Evolutionary conservation across 345 rosid genomes (phyloP).

Genomic region (Corymbia maculata): DNA sequence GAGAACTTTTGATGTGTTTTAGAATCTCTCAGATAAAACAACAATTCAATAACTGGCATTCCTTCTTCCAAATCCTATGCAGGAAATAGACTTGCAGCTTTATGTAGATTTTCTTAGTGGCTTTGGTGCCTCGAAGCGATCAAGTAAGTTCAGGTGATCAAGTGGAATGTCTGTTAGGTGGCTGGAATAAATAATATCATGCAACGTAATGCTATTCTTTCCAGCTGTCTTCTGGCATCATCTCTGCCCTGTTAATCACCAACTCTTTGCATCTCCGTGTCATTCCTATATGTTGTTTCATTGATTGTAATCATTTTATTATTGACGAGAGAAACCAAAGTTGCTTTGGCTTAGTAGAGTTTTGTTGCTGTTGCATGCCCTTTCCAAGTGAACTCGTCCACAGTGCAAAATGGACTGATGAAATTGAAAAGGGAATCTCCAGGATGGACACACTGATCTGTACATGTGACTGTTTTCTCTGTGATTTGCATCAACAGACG

Average conservation of each 20-base stretch:
- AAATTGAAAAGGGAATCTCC: background rate
- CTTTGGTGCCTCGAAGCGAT: background rate
- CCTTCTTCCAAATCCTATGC: background rate
- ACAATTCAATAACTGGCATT: background rate
- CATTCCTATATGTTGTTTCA: background rate
- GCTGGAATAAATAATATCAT: background rate
- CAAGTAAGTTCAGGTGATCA: background rate
- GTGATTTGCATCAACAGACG: background rate
- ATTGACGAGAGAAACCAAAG: background rate
- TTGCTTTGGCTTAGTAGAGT: background rate
- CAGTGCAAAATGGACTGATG: background rate
- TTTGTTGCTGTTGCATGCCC: background rate
- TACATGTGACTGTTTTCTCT: background rate
- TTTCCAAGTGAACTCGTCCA: background rate
- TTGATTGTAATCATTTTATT: background rate
- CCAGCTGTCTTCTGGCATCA: background rate
- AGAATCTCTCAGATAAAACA: background rate
- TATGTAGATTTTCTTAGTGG: background rate
- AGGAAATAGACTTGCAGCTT: background rate
- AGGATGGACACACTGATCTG: background rate
- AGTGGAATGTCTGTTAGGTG: background rate
- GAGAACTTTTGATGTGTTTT: background rate
- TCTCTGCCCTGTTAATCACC: background rate
- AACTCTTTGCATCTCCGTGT: background rate
- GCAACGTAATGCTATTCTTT: background rate